These are phyloP conservation scores for Aureobasidium mangrovei DNA, from an alignment of 2,329 filamentous ascomycete species.

Conservation along the genomic window DNA sequence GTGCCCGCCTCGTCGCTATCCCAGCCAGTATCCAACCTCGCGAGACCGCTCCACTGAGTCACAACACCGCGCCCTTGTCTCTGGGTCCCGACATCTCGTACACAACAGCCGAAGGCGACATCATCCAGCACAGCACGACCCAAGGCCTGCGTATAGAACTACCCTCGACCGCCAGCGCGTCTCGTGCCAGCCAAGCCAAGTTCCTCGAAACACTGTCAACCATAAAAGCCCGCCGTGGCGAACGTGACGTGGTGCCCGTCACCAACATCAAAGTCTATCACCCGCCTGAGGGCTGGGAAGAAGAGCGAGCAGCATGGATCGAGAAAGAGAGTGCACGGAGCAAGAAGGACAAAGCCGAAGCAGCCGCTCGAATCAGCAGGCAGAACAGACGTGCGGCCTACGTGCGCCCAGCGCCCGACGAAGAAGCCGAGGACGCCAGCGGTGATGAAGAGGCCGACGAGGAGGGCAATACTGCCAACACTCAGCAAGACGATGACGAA, in stretches of 20 bases:
- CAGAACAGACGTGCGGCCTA: neutral
- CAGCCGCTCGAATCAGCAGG: neutral
- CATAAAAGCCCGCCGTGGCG: conserved; percentile 34
- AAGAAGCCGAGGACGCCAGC: neutral
- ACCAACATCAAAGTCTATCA: conserved; percentile 21
- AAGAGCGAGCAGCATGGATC: conserved; percentile 12
- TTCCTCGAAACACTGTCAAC: conserved; percentile 35
- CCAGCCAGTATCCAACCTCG: conserved; percentile 48
- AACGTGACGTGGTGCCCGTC: conserved; percentile 27
- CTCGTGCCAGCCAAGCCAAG: conserved; percentile 22
- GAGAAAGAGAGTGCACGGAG: conserved; percentile 10
- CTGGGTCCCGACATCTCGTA: conserved; percentile 6
- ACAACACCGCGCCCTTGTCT: neutral
- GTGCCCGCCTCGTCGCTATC: conserved; percentile 59
- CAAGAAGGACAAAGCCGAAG: conserved; percentile 4
- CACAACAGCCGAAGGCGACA: conserved; percentile 14
- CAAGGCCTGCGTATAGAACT: conserved; percentile 12
- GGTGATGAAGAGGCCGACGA: conserved; percentile 4
- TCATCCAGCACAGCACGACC: conserved; percentile 6
- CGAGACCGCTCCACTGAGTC: neutral
- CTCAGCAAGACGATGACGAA: conserved; percentile 5
- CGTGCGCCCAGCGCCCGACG: neutral
- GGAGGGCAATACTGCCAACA: neutral
- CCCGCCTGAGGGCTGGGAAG: conserved; percentile 16
- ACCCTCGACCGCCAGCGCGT: conserved; percentile 14